Conservation (phyloP, 352 stramenopile genomes). For the Pythium scleroteichum region DNA sequence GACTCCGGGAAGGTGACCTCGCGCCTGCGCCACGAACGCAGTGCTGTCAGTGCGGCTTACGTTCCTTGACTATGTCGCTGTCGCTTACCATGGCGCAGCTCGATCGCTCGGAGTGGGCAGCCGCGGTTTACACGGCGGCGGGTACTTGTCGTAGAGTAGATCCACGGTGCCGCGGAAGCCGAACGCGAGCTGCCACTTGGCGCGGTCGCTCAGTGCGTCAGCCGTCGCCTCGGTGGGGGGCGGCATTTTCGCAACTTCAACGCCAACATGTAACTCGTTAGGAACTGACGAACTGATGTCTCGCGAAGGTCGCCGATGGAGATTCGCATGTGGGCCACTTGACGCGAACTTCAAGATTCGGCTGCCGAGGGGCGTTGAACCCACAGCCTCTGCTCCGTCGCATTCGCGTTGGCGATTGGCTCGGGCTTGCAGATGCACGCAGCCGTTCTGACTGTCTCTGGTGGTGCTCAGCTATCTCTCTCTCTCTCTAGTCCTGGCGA, state of each 20-base stretch:
- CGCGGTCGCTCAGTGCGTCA: conserved; percentile 4
- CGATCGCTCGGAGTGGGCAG: conserved; percentile 36
- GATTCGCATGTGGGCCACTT: conserved; percentile 18
- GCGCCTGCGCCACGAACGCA: conserved; percentile 8
- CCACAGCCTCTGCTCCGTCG: conserved; percentile 19
- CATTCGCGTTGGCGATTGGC: conserved; percentile 17
- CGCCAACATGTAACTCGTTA: too few relatives aligned
- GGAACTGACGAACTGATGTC: conserved; percentile 10
- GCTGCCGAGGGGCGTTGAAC: conserved; percentile 18
- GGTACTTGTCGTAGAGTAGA: conserved; percentile 45
- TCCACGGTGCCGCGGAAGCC: conserved; percentile 65
- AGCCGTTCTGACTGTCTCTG: neutral
- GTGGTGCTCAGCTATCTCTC: too few relatives aligned
- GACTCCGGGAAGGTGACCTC: conserved; percentile 36
- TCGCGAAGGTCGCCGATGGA: conserved; percentile 19
- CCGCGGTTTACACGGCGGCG: conserved; percentile 45
- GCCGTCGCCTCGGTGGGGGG: neutral
- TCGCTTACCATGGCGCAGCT: conserved; percentile 47
- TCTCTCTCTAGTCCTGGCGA: too few relatives aligned
- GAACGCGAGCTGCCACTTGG: conserved; percentile 52
- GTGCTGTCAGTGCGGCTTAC: too few relatives aligned
- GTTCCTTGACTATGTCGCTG: too few relatives aligned
- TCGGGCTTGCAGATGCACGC: conserved; percentile 1
- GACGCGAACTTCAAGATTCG: conserved; percentile 30
- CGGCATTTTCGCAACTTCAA: conserved; percentile 11